Evolutionary conservation across 164 flowering plant species (phyloP), one percentile per base, ranked within the genome.

Genomic region (Sextonia rubra): DNA sequence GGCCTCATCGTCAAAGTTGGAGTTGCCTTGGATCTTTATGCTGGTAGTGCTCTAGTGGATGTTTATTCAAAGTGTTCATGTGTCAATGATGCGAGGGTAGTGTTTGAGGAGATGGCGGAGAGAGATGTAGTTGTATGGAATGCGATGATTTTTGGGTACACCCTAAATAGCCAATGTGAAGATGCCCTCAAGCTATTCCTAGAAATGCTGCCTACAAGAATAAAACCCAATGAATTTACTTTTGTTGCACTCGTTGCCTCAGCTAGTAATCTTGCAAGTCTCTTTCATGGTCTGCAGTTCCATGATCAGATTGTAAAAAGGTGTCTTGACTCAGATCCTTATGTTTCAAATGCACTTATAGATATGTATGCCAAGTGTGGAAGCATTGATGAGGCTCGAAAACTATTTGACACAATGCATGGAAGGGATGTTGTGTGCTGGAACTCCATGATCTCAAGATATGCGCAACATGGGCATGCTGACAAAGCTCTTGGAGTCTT

Each of bases 281-380:
- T 89, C 22, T 67, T 69, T 48, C 82, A 81, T 74, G 93, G 92
- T 48, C 82, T 74, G 47, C 91, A 83, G 82, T 80, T 89, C 60
- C 91, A 91, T 79, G 64, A 47, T 69, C 92, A 85, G 61, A 71
- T 84, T 17, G 71, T 87, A 18, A 86, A 87, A 73, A 69, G 37
- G 32, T 85, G 93, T 64, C 69, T 83, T 44, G 85, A 87, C 26
- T 68, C 60, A 48, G 87, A 86, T 14, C 84, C 88, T 6, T 86
- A 78, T 75, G 82, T 89, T 18, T 75, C 84, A 32, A 91, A 87
- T 82, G 86, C 93, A 32, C 82, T 89, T 32, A 69, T 91, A 25
- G 92, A 88, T 75, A 85, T 88, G 91, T 91, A 89, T 81, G 89
- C 97, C 11, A 91, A 89, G 78, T 89, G 97, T 69, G 97, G 97